Percentiles rank a stretch among this genome's conserved stretches.
Conservation (phyloP, 2,329 filamentous ascomycete species). For the Epichloe festucae region DNA sequence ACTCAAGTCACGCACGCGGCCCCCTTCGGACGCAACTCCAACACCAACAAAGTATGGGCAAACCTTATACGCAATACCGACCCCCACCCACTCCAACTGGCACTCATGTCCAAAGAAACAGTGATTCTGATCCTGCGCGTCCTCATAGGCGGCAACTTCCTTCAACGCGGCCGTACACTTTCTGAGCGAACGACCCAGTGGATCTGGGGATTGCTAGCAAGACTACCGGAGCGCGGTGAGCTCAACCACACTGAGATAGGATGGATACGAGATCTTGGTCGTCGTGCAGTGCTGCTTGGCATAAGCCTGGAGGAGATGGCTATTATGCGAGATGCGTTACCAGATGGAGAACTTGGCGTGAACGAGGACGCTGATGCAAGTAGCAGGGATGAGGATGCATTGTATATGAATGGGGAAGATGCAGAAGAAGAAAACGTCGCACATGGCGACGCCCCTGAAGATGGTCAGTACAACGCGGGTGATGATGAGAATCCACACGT, state of each 20-base stretch:
- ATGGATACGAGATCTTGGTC: constrained; percentile 65
- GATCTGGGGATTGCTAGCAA: constrained; percentile 73
- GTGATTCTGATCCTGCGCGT: constrained; percentile 55
- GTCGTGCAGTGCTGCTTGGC: constrained; percentile 54
- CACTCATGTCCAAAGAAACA: constrained; percentile 52
- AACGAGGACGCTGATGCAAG: constrained; percentile 35
- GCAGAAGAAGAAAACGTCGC: background rate
- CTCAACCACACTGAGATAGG: constrained; percentile 65
- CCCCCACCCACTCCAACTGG: constrained; percentile 48
- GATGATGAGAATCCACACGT: constrained; percentile 9
- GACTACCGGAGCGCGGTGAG: constrained; percentile 60
- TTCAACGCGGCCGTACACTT: constrained; percentile 45
- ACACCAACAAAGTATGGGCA: constrained; percentile 39
- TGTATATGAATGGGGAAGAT: constrained; percentile 17
- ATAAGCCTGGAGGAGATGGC: constrained; percentile 41
- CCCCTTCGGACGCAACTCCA: constrained; percentile 36
- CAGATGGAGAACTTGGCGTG: constrained; percentile 26
- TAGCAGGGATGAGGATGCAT: constrained; percentile 24
- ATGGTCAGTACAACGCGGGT: background rate
- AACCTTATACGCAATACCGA: constrained; percentile 37
- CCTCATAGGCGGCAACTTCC: constrained; percentile 50
- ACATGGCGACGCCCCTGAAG: background rate
- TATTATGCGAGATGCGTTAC: constrained; percentile 29
- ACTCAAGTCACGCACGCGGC: constrained; percentile 43
- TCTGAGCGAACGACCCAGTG: constrained; percentile 61